These are phyloP conservation scores for Endotrypanum monterogeii DNA, from an alignment of 208 protist genomes.

Conservation along the genomic window DNA sequence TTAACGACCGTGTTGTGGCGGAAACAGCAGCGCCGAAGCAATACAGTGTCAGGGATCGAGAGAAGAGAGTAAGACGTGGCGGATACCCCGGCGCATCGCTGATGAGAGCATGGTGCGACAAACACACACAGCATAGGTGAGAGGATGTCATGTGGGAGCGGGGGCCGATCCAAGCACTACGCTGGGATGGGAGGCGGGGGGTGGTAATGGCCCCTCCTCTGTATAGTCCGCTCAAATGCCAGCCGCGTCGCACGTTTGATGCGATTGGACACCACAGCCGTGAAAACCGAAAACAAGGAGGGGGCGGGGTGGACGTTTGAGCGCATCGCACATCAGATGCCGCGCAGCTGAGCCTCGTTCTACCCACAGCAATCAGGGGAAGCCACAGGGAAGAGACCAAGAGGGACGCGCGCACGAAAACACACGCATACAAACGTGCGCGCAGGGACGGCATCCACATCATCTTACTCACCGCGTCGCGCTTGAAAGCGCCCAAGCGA, in stretches of 20 bases:
- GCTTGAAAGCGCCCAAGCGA: neutral
- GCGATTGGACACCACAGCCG: neutral
- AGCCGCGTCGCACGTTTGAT: neutral
- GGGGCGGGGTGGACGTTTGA: neutral
- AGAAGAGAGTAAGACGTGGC: neutral
- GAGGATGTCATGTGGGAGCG: neutral
- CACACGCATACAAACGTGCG: neutral
- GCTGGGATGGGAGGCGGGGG: neutral
- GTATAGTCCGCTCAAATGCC: neutral
- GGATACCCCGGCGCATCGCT: too few relatives aligned
- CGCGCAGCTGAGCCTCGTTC: neutral
- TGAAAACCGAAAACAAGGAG: neutral
- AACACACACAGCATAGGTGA: neutral
- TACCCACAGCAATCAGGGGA: neutral
- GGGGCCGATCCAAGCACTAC: neutral
- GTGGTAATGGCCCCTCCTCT: neutral
- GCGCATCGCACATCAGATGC: neutral
- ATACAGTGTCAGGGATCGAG: neutral
- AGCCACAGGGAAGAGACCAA: neutral
- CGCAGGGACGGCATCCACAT: neutral
- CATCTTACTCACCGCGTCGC: neutral
- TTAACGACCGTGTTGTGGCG: neutral
- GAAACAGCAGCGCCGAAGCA: neutral
- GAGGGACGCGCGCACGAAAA: neutral
- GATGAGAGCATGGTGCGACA: neutral